Percentiles rank a stretch among this genome's conserved stretches.
phyloP scores from a whole-genome alignment of 352 stramenopile genomes.

The Phytophthora rubi region DNA sequence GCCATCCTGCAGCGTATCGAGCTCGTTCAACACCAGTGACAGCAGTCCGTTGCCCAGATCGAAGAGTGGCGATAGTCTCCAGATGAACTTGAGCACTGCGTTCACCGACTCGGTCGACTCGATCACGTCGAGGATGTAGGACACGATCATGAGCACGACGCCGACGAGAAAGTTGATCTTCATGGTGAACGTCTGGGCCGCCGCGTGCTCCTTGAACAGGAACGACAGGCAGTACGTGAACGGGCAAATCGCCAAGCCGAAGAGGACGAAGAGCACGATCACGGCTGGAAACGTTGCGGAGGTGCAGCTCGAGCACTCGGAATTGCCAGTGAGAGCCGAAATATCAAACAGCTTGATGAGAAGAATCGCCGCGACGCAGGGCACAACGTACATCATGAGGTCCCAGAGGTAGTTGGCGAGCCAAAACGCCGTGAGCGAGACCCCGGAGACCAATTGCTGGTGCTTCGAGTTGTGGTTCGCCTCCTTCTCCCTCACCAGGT shows the following conservation, averaged over 20 bases:
- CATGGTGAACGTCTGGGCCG: slow-evolving; percentile 63
- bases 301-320: slow-evolving; percentile 36
- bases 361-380: slow-evolving; percentile 38
- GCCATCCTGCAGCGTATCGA: slow-evolving; percentile 25
- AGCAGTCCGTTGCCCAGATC: slow-evolving; percentile 52
- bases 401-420: slow-evolving; percentile 94
- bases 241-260: slow-evolving; percentile 66
- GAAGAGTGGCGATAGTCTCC: slow-evolving; percentile 68
- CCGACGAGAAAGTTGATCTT: slow-evolving; percentile 69
- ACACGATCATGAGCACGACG: slow-evolving; percentile 68
- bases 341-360: slow-evolving; percentile 52
- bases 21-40: slow-evolving; percentile 38
- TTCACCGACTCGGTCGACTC: slow-evolving; percentile 38
- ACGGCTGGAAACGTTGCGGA: slow-evolving; percentile 41
- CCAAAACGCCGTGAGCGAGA: slow-evolving; percentile 94
- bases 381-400: slow-evolving; percentile 85
- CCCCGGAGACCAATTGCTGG: slow-evolving; percentile 93
- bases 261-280: slow-evolving; percentile 65
- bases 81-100: slow-evolving; percentile 64
- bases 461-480: slow-evolving; percentile 95
- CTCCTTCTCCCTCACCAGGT: slow-evolving; percentile 93
- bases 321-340: slow-evolving; percentile 22
- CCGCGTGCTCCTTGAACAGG: slow-evolving; percentile 58
- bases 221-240: slow-evolving; percentile 70
- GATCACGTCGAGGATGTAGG: slow-evolving; percentile 53